These are phyloP conservation scores for Thelonectria discophora DNA, from an alignment of 2,329 filamentous ascomycete genomes.

Conservation along the genomic window DNA sequence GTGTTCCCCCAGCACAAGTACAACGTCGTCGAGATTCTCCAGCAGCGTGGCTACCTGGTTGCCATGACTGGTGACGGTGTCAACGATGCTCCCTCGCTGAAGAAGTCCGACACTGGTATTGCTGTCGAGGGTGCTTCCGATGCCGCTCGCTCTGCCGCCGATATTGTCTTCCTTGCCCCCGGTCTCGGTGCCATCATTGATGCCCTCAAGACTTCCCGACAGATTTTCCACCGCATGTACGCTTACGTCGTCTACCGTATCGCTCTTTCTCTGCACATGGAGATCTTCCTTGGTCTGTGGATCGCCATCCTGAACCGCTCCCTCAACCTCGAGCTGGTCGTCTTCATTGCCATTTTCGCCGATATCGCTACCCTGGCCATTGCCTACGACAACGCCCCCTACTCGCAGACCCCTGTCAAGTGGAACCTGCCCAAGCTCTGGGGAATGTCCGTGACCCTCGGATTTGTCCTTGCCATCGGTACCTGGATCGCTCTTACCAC, in stretches of 20 bases:
- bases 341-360: conserved; percentile 94
- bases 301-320: conserved; percentile 87
- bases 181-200: conserved; percentile 93
- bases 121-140: conserved; percentile 92
- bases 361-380: conserved; percentile 93
- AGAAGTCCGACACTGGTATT: conserved; percentile 97
- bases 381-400: conserved; percentile 92
- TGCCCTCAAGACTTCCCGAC: conserved; percentile 89
- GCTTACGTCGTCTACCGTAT: conserved; percentile 96
- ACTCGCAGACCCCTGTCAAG: conserved; percentile 86
- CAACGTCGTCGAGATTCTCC: conserved; percentile 79
- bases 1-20: conserved; percentile 95
- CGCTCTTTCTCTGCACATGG: conserved; percentile 87
- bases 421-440: conserved; percentile 95
- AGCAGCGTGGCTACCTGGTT: conserved; percentile 92
- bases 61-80: conserved; percentile 97
- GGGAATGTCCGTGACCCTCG: conserved; percentile 89
- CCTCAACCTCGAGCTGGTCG: conserved; percentile 85
- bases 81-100: conserved; percentile 91
- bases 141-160: conserved; percentile 87
- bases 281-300: conserved; percentile 92
- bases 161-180: conserved; percentile 92
- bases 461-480: conserved; percentile 80
- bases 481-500: conserved; percentile 92
- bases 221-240: conserved; percentile 98